These are phyloP conservation scores for Aspergillus piperis DNA, from an alignment of 2,329 filamentous ascomycete species.

Conservation along the genomic window DNA sequence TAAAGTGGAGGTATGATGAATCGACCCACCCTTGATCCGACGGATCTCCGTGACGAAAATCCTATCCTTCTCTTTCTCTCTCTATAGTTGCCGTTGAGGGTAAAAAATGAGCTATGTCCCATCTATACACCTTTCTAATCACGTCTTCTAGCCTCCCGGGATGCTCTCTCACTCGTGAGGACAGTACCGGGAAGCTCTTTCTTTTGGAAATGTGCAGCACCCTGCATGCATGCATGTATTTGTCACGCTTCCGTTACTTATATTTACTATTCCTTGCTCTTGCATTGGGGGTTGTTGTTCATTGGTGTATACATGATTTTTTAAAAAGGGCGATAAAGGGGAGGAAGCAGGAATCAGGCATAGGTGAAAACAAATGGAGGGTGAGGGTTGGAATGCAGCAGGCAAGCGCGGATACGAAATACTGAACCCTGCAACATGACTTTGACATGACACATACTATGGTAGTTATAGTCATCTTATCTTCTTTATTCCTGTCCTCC, in stretches of 20 bases:
- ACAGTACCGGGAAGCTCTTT: no score
- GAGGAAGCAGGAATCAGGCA: background rate
- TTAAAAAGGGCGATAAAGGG: background rate
- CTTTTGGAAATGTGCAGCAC: background rate
- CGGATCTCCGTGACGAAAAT: slow-evolving; percentile 10
- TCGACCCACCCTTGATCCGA: slow-evolving; percentile 15
- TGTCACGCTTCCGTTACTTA: slow-evolving; percentile 4
- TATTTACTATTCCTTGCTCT: slow-evolving; percentile 2
- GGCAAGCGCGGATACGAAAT: no score
- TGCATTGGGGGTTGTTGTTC: slow-evolving; percentile 11
- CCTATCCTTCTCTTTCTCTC: slow-evolving; percentile 9
- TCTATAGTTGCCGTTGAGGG: slow-evolving; percentile 4
- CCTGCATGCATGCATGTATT: background rate
- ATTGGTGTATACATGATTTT: slow-evolving; percentile 13
- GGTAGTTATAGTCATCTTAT: background rate
- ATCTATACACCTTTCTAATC: slow-evolving; percentile 12
- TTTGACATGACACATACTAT: background rate
- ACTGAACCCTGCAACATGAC: background rate
- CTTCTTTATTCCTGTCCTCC: background rate
- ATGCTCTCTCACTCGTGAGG: no score
- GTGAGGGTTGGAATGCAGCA: no score
- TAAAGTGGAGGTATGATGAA: slow-evolving; percentile 19
- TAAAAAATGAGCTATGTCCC: background rate
- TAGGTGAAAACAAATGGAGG: background rate
- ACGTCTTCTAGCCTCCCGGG: slow-evolving; percentile 7